Conservation (phyloP, 352 stramenopile species). For the Thalassiosira pacifica region DNA sequence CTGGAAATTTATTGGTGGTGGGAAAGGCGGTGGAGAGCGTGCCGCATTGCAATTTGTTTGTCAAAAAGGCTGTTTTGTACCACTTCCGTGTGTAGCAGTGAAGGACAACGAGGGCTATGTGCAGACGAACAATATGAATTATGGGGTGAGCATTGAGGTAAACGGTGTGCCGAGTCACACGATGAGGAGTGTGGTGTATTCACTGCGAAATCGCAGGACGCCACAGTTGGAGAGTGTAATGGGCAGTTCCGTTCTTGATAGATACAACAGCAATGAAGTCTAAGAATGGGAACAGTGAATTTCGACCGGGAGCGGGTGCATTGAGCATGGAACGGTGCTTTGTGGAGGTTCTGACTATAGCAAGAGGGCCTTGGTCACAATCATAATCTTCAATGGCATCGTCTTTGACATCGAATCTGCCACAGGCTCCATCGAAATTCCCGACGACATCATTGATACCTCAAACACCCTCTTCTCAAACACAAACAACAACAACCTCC, state of each 20-base stretch:
- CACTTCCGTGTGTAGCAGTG: constrained; percentile 47
- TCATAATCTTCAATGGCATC: no score
- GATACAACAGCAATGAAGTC: constrained; percentile 56
- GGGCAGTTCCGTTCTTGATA: neutral
- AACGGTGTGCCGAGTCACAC: constrained; percentile 80
- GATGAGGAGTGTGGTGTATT: constrained; percentile 78
- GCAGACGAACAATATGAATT: constrained; percentile 77
- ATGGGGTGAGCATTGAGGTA: constrained; percentile 76
- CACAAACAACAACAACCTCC: neutral
- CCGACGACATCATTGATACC: no score
- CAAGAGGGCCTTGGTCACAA: constrained; percentile 23
- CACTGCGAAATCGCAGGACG: constrained; percentile 52
- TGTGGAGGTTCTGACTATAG: constrained; percentile 73
- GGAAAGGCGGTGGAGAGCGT: constrained; percentile 77
- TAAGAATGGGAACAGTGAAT: constrained; percentile 56
- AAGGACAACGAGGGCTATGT: neutral
- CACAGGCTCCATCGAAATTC: constrained; percentile 1
- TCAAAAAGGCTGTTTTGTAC: constrained; percentile 71
- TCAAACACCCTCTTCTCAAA: neutral
- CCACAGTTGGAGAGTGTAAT: neutral
- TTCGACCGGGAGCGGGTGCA: constrained; percentile 54
- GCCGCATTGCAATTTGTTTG: constrained; percentile 71
- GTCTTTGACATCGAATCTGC: neutral
- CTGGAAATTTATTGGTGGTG: constrained; percentile 46
- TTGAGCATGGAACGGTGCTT: constrained; percentile 83